A percentile compares a stretch with the other conserved stretches of the same genome.
Conservation (phyloP, 371 early-diverging fungal genomes). For the Coemansia sp. region DNA sequence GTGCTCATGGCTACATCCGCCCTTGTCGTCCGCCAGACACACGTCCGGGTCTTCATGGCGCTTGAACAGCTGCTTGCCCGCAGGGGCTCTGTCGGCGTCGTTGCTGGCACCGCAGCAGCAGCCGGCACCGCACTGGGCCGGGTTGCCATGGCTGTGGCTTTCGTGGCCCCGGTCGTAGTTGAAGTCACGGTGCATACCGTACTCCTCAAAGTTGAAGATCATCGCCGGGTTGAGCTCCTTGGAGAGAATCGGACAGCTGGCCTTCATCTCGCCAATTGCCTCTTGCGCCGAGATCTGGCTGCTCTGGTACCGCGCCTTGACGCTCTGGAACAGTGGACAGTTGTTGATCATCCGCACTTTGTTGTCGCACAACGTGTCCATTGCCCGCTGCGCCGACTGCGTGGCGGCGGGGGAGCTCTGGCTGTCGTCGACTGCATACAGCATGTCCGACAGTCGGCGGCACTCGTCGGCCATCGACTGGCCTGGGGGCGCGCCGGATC, state of each 20-base stretch:
- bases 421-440: conserved; percentile 30
- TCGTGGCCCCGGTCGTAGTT: conserved; percentile 34
- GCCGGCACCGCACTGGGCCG: conserved; percentile 1
- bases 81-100: background rate
- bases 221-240: conserved; percentile 50
- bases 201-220: conserved; percentile 50
- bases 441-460: conserved; percentile 42
- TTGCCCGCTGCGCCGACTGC: conserved; percentile 16
- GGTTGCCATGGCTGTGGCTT: conserved; percentile 33
- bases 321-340: conserved; percentile 46
- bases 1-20: conserved; percentile 18
- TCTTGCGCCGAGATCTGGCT: conserved; percentile 25
- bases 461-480: conserved; percentile 49
- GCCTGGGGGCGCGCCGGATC: conserved; percentile 16
- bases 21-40: conserved; percentile 25
- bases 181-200: conserved; percentile 32
- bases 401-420: background rate
- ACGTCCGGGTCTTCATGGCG: conserved; percentile 27
- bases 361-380: conserved; percentile 33
- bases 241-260: conserved; percentile 47
- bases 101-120: conserved; percentile 20
- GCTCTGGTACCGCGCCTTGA: conserved; percentile 37
- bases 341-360: conserved; percentile 43
- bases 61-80: conserved; percentile 25
- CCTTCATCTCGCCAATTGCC: conserved; percentile 46